Evolutionary conservation across 192 early-diverging fungal species (phyloP).

Genomic region (Podila minutissima): DNA sequence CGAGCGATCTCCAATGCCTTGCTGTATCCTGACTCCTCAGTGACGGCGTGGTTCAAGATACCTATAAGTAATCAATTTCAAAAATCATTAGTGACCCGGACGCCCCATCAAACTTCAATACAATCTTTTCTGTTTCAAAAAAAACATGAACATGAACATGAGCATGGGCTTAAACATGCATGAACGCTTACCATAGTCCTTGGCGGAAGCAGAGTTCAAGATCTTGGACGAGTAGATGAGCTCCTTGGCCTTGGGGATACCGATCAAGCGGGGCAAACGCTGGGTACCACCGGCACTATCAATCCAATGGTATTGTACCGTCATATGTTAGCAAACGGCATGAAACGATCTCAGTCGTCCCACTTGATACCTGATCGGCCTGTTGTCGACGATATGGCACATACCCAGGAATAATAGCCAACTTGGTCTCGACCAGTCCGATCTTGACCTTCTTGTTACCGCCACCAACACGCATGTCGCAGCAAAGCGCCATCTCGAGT

Average conservation of each 20-base stretch:
- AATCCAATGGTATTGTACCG: background rate
- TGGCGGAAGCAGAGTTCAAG: slow-evolving; percentile 71
- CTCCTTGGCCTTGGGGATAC: slow-evolving; percentile 88
- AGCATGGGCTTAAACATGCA: background rate
- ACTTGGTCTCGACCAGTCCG: slow-evolving; percentile 90
- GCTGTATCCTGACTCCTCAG: slow-evolving; percentile 69
- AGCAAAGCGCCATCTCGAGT: slow-evolving; percentile 88
- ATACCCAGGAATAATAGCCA: slow-evolving; percentile 96
- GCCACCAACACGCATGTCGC: slow-evolving; percentile 90
- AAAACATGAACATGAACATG: no score
- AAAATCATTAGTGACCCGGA: background rate
- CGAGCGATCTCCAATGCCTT: slow-evolving; percentile 84
- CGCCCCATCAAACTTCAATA: background rate
- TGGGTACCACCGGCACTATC: slow-evolving; percentile 93
- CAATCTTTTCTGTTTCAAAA: no score
- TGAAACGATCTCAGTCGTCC: no score
- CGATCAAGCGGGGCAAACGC: slow-evolving; percentile 88
- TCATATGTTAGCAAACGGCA: background rate
- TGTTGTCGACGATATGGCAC: background rate
- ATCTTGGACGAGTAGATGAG: slow-evolving; percentile 89
- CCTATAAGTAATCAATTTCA: slow-evolving; percentile 54
- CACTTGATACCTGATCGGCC: background rate
- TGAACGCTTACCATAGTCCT: slow-evolving; percentile 59
- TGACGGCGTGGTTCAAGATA: slow-evolving; percentile 80
- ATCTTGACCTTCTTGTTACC: slow-evolving; percentile 71